Evolutionary conservation across 495 filamentous ascomycete genomes (phyloP).

Genomic region (Penicillium crystallinum): DNA sequence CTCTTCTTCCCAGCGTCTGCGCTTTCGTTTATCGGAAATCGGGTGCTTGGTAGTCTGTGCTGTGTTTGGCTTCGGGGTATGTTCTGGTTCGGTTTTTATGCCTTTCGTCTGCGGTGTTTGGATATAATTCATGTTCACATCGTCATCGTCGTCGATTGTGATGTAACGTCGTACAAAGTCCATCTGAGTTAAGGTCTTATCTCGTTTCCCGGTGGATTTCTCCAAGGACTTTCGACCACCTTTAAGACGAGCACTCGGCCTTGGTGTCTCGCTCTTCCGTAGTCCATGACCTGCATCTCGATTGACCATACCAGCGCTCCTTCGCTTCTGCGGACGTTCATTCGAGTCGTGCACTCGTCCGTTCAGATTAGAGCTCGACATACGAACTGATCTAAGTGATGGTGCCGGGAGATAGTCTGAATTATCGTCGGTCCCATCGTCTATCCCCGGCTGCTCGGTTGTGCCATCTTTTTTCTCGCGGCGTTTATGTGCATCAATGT

Average conservation of each 20-base stretch:
- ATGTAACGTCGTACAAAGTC: conserved; percentile 40
- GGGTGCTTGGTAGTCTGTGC: background rate
- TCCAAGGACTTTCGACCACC: conserved; percentile 22
- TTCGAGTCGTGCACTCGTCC: background rate
- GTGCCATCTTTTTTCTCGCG: background rate
- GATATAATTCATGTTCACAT: conserved; percentile 35
- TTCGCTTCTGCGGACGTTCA: conserved; percentile 16
- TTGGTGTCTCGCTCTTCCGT: conserved; percentile 15
- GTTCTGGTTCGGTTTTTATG: background rate
- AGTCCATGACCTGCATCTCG: background rate
- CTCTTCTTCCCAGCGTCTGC: conserved; percentile 14
- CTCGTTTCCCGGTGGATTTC: conserved; percentile 20
- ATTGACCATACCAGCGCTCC: background rate
- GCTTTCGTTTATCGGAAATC: conserved; percentile 9
- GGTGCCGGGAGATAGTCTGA: conserved; percentile 19
- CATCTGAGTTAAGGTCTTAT: conserved; percentile 47
- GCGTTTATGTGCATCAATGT: conserved; percentile 17
- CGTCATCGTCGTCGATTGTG: conserved; percentile 34
- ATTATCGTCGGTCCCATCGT: conserved; percentile 26
- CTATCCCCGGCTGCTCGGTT: conserved; percentile 22
- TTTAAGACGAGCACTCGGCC: conserved; percentile 16
- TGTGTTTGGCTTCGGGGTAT: background rate
- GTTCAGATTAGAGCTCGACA: conserved; percentile 18
- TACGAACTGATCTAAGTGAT: conserved; percentile 10
- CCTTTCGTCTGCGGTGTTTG: conserved; percentile 16